Percentiles rank a stretch among this genome's conserved stretches.
Evolutionary conservation across 1,139 yeast genomes (phyloP).

Genomic region (Hyphopichia wangnamkhiaoensis): DNA sequence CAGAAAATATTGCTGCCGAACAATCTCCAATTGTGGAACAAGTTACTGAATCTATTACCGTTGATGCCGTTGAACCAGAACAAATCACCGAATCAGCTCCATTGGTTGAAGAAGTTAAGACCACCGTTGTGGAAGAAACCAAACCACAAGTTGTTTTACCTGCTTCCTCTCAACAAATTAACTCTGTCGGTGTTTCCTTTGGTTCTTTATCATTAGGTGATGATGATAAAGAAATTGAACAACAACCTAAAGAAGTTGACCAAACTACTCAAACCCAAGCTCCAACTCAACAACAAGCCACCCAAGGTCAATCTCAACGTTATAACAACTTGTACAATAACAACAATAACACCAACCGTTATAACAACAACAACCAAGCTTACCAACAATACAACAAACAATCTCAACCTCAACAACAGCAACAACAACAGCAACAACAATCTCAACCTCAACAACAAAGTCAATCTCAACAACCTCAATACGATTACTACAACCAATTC

Average conservation of each 20-base stretch:
- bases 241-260: constrained; percentile 6
- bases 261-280: constrained; percentile 10
- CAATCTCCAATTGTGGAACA: constrained; percentile 14
- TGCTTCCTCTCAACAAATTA: constrained; percentile 46
- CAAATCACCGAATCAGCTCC: constrained; percentile 14
- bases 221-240: constrained; percentile 28
- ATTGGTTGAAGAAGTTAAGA: constrained; percentile 10
- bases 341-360: constrained; percentile 15
- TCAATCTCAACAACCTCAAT: constrained; percentile 22
- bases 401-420: constrained; percentile 17
- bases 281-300: constrained; percentile 18
- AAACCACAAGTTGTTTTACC: constrained; percentile 69
- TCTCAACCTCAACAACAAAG: constrained; percentile 21
- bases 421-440: constrained; percentile 26
- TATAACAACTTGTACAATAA: constrained; percentile 5
- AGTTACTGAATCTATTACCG: constrained; percentile 12
- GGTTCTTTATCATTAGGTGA: constrained; percentile 62
- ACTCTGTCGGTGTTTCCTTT: constrained; percentile 68
- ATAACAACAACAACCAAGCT: constrained; percentile 17
- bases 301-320: constrained; percentile 15
- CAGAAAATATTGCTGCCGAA: constrained; percentile 13
- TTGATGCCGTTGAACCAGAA: constrained; percentile 11
- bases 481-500: constrained; percentile 38
- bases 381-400: constrained; percentile 20
- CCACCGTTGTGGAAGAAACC: constrained; percentile 8